Evolutionary conservation across 1,139 yeast species (phyloP), one percentile per base, ranked within the genome.

Genomic region (Geotrichum macrosporum): DNA sequence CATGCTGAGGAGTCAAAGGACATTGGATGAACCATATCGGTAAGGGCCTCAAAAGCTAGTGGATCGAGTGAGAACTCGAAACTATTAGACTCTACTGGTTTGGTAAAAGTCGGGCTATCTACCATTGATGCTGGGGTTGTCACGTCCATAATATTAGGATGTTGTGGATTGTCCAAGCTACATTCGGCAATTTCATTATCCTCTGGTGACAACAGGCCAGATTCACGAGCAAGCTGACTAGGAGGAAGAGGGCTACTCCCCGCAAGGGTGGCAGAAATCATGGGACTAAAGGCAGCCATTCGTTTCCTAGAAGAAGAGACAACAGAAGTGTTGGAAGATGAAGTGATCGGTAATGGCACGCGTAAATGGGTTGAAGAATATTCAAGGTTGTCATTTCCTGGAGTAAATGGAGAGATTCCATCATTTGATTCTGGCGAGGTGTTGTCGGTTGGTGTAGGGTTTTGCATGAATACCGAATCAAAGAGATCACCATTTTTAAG

Each of bases 61-160:
- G 65, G 64, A 41, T 61, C 65, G 24, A 61, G 50, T 13, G 56
- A 53, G 47, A 61, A 61, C 47, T 60, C 58, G 43, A 61, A 61
- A 32, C 56, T 60, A 26, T 30, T 22, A 4, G 40, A 18, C 22
- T 29, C 22, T 27, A 32, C 45, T 3, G 31, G 30, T n/a, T 24
- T 12, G 10, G 31, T 31, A 21, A 10, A 24, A 24, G 27, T 8
- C 27, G 50, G 47, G 32, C 47, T 43, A 19, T 41, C 47, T 4
- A 38, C 41, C 21, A 47, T 21, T 15, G 47, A 43, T 5, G 41
- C 39, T 4, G 47, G 47, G n/a, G 47, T 39, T 18, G 45, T 33
- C 24, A 43, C 43, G 20, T 40, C 50, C 35, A 37, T 35, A 3
- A 26, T 13, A 22, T 16, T 30, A 6, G 41, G 36, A 10, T 31